Evolutionary conservation across 192 early-diverging fungal species (phyloP), one percentile per base, ranked within the genome.

Genomic region (Coemansia sp.): DNA sequence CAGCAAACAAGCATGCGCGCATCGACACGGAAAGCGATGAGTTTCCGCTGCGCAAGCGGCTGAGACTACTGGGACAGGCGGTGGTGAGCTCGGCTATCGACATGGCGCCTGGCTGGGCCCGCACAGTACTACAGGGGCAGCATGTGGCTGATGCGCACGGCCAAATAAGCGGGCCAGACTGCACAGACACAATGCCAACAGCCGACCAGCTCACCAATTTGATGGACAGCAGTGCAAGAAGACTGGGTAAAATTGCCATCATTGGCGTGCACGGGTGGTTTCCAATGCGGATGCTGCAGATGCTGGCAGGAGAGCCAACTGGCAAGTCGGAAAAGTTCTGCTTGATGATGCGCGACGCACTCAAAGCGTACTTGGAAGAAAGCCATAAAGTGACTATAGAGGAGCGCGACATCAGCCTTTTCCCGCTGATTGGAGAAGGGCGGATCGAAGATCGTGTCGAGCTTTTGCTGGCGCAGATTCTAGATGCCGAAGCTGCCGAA

Each of bases 181-280:
- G 37, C 10, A 49, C 14, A 10, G 23, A 26, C 23, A 26, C 23
- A 26, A 26, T 26, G 23, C 48, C 53, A 16, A 34, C 52, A 2
- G 41, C 52, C 9, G 37, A 56, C 32, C 45, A 59, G 40, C 52
- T 60, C 42, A 62, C 58, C 26, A 42, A 58, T 9, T 37, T 53
- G 17, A 67, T 75, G 47, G 57, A 68, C 40, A n/a, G 1, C 17
- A 48, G 60, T 15, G 71, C 71, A 5, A 30, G 26, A 9, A 16
- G 37, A 5, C 60, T 75, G 12, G 71, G 71, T 5, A 68, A 78
- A 6, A 80, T 92, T 17, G 87, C 81, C 3, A 82, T 96, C 11
- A 78, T 96, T 42, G 92, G 94, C n/a, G 81, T 94, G 2, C 93
- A 96, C 44, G 93, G 93, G 8, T 95, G 91, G 83, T 93, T 95